These are phyloP conservation scores for Phytopythium mirpurense DNA, from an alignment of 352 stramenopile species.

Conservation along the genomic window DNA sequence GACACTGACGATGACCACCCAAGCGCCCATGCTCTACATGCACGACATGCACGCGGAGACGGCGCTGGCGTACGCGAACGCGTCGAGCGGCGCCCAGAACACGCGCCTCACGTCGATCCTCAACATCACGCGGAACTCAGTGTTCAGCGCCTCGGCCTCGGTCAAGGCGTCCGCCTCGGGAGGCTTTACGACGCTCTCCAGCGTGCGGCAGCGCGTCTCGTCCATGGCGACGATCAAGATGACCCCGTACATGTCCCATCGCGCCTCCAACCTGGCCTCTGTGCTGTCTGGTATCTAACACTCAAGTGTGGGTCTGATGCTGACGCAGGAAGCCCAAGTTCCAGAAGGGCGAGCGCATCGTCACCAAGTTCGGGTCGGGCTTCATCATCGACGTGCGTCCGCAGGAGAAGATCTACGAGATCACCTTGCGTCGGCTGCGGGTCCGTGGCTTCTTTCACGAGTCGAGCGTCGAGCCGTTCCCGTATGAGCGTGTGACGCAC, in stretches of 20 bases:
- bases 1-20: conserved; percentile 11
- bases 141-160: conserved; percentile 56
- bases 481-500: conserved; percentile 82
- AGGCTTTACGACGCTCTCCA: conserved; percentile 50
- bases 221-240: conserved; percentile 72
- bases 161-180: conserved; percentile 60
- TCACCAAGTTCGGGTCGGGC: conserved; percentile 75
- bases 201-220: conserved; percentile 59
- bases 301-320: background rate
- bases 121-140: conserved; percentile 62
- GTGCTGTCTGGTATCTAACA: background rate
- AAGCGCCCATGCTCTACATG: conserved; percentile 39
- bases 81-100: conserved; percentile 15
- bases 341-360: conserved; percentile 69
- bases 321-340: conserved; percentile 52
- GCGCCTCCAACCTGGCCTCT: background rate
- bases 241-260: conserved; percentile 32
- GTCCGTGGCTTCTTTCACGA: conserved; percentile 76
- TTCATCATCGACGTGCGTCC: conserved; percentile 57
- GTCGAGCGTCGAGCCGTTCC: conserved; percentile 49
- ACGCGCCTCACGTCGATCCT: conserved; percentile 72
- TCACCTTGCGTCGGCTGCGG: conserved; percentile 71
- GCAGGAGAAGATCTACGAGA: conserved; percentile 71
- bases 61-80: conserved; percentile 23
- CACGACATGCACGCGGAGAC: conserved; percentile 39